These are phyloP conservation scores for Euphorbia corollata DNA, from an alignment of 441 rosid species.

Conservation along the genomic window DNA sequence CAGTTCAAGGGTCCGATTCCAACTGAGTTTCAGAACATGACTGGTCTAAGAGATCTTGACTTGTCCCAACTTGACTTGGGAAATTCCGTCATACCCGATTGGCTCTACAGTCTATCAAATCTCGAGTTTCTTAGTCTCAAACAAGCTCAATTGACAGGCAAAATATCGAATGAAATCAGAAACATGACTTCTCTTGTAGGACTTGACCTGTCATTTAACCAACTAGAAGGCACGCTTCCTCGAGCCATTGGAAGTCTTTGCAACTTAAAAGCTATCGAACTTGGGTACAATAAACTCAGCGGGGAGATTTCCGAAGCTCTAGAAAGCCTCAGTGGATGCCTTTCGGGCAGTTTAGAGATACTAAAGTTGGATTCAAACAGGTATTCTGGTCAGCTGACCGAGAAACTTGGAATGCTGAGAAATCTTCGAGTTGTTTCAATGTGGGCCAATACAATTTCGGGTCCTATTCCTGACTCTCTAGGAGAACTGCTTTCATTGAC, in stretches of 20 bases:
- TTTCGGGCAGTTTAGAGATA: background rate
- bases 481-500: background rate
- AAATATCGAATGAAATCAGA: background rate
- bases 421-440: background rate
- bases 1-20: constrained; percentile 3
- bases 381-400: background rate
- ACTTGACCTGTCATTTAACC: background rate
- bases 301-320: constrained; percentile 7
- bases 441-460: constrained; percentile 6
- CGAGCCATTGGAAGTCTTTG: constrained; percentile 11
- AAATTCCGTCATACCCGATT: constrained; percentile 3
- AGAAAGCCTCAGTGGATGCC: constrained; percentile 5
- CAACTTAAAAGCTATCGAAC: background rate
- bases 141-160: background rate
- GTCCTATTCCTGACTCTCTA: constrained; percentile 11
- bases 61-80: background rate
- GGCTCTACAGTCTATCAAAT: background rate
- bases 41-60: background rate
- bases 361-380: constrained; percentile 4
- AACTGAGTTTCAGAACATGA: constrained; percentile 2
- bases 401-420: background rate
- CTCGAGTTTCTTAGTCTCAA: constrained; percentile 5
- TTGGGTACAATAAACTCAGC: background rate
- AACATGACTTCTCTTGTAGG: constrained; percentile 7
- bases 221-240: constrained; percentile 1